Evolutionary conservation across 2,329 filamentous ascomycete genomes (phyloP), one percentile per base, ranked within the genome.

Genomic region (Colletotrichum lupini): DNA sequence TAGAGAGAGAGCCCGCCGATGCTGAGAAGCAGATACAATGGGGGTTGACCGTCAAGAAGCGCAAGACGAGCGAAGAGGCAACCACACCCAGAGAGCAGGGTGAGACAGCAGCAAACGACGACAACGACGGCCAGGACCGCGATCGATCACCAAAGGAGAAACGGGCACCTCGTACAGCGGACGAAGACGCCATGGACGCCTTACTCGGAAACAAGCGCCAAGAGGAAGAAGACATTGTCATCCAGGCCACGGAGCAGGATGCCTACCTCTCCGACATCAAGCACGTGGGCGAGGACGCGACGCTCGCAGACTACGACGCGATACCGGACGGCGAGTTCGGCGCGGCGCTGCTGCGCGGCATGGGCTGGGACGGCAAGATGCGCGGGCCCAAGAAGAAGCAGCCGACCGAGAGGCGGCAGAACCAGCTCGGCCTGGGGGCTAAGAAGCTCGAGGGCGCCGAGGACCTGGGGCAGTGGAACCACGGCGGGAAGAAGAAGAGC

Each of bases 261-360:
- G 91, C 91, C 3, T 95, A 95, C 78, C 86, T 87, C 37, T 88
- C 90, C 30, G 94, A 96, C 80, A 89, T 95, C 35, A 87, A 89
- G 14, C 85, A 89, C 30, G 92, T 95, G 1, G 95, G 95, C 1
- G 93, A 95, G 26, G 87, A 90, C 35, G 92, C 95, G 4, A 94
- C 92, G 0, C 85, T 97, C 22, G 93, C 94, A 42, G 94, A 97
- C 78, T 98, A 98, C 83, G 92, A 93, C 72, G 92, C 93, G 14
- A 93, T 98, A 74, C 96, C 97, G 0, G 95, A 98, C 19, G 96
- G 98, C 77, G 95, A 98, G 77, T 99, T 98, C 76, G 97, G 97
- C 8, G 93, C 95, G 22, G 95, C 95, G 0, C 87, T 98, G 75
- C 87, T 99, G 46, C 91, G 95, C 37, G 95, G 95, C 11, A 98